Base-by-base conservation (phyloP, 2,329 filamentous ascomycete genomes). In the Aspergillus floridensis region DNA sequence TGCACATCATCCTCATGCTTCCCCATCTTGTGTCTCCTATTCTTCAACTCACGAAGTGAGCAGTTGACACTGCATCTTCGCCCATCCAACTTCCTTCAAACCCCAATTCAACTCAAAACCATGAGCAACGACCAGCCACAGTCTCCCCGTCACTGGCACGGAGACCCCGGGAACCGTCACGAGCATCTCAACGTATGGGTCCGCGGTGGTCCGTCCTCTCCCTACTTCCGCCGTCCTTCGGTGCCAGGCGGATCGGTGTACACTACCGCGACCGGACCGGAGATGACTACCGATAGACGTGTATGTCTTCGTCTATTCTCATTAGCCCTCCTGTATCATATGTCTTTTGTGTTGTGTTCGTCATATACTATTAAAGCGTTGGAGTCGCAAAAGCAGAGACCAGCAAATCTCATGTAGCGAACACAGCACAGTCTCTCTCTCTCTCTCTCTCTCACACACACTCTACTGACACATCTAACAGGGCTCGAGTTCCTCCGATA, bases 171-270 rank as follows among this genome's bases (percentile, higher is more conserved):
- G 32, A 61, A 74, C 50, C 72, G 74, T 55, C 59, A 76, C 59
- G 70, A 76, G 49, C 74, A 75, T 52, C 66, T 62, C 44, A 76
- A 74, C 53, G 72, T 72, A 59, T 76, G 73, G 74, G 68, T 72
- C 57, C 62, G 56, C 31, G 74, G 74, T 29, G 74, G 74, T 19
- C 58, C 60, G 44, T 44, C 64, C 2, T 53, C 60, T 44, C 21
- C 50, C 31, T 63, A 61, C 14, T 53, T 53, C 16, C 70, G 66
- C 50, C 65, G 64, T 6, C 67, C 71, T 12, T 68, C 68, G 24
- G 32, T 48, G 57, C 49, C 58, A 19, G 38, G 38, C 16, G 38
- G 38, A n/a, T 44, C 38, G 38, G 38, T 44, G 38, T 44, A n/a
- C 14, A 46, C 59, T 2, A 26, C 59, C 22, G 62, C 66, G 7